These are phyloP conservation scores for Nicotiana undulata DNA, from an alignment of 257 asterid genomes.

Conservation along the genomic window DNA sequence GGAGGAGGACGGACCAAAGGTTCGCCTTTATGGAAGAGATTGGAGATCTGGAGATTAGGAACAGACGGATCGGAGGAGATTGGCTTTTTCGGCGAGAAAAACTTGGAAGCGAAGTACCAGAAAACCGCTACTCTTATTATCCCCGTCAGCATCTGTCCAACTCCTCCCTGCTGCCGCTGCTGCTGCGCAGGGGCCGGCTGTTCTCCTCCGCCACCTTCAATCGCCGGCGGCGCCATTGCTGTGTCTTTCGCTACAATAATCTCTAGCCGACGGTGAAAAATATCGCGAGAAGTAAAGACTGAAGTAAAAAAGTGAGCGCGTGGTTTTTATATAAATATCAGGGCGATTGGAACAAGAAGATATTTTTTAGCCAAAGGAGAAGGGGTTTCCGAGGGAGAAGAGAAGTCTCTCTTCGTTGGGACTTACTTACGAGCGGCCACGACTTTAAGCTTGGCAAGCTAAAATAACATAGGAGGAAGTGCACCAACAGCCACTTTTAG, in stretches of 20 bases:
- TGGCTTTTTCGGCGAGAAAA: constrained; percentile 70
- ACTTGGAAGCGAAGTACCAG: constrained; percentile 93
- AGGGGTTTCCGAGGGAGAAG: not conserved
- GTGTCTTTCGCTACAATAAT: not conserved
- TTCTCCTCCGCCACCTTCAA: constrained; percentile 24
- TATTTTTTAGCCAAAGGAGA: not conserved
- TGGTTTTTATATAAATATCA: not conserved
- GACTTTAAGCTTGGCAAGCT: not conserved
- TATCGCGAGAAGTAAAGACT: not conserved
- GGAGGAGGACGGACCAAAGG: constrained; percentile 41
- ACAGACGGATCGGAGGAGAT: constrained; percentile 39
- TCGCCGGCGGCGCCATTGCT: constrained; percentile 56
- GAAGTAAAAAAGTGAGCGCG: not conserved
- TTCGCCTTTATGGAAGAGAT: constrained; percentile 83
- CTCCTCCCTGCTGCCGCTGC: constrained; percentile 49
- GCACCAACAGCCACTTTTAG: no score
- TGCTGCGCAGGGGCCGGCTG: constrained; percentile 23
- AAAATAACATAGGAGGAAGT: no score
- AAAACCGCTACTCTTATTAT: constrained; percentile 80
- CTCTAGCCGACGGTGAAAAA: not conserved
- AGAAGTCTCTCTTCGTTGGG: no score
- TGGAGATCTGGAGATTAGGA: constrained; percentile 65
- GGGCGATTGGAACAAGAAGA: not conserved
- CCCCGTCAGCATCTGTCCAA: constrained; percentile 85
- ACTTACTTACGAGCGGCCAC: not conserved